Evolutionary conservation across 2,329 filamentous ascomycete genomes (phyloP).

Genomic region (Cladobotryum protrusum): DNA sequence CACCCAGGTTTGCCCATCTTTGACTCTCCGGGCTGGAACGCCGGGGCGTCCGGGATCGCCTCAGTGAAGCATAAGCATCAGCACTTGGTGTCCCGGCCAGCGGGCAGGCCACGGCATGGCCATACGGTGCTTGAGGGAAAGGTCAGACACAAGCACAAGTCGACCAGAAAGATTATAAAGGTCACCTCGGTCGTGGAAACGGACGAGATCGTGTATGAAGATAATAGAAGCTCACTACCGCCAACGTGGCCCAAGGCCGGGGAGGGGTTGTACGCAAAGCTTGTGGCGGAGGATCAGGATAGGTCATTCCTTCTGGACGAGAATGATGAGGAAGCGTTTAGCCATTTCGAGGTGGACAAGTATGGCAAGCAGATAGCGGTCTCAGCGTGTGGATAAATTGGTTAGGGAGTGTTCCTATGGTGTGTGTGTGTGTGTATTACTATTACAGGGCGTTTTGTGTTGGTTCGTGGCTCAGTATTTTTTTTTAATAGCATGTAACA

Average conservation of each 20-base stretch:
- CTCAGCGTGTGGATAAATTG: conserved; percentile 17
- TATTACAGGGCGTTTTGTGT: too few species aligned
- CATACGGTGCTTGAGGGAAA: conserved; percentile 23
- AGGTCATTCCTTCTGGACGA: conserved; percentile 30
- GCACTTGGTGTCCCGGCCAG: conserved; percentile 8
- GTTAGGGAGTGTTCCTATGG: conserved; percentile 11
- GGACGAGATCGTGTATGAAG: conserved; percentile 22
- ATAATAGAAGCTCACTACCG: conserved; percentile 30
- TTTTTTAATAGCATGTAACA: too few species aligned
- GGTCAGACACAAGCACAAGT: conserved; percentile 25
- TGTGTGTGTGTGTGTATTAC: too few species aligned
- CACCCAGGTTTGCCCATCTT: conserved; percentile 39
- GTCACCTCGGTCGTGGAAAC: conserved; percentile 21
- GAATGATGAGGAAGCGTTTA: conserved; percentile 38
- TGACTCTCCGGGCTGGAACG: conserved; percentile 35
- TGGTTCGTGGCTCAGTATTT: too few species aligned
- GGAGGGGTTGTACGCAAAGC: conserved; percentile 33
- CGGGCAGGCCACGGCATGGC: conserved; percentile 21
- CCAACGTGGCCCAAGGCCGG: conserved; percentile 35
- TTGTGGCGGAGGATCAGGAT: conserved; percentile 34
- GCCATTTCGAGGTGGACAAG: conserved; percentile 36
- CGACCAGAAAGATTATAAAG: conserved; percentile 28
- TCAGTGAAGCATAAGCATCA: conserved; percentile 1
- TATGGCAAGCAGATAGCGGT: conserved; percentile 32
- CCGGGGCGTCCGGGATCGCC: conserved; percentile 11